Percentiles rank a stretch among this genome's conserved stretches.
These are phyloP conservation scores for Lactarius sp. DNA, from an alignment of 768 basidiomycete species.

Conservation along the genomic window DNA sequence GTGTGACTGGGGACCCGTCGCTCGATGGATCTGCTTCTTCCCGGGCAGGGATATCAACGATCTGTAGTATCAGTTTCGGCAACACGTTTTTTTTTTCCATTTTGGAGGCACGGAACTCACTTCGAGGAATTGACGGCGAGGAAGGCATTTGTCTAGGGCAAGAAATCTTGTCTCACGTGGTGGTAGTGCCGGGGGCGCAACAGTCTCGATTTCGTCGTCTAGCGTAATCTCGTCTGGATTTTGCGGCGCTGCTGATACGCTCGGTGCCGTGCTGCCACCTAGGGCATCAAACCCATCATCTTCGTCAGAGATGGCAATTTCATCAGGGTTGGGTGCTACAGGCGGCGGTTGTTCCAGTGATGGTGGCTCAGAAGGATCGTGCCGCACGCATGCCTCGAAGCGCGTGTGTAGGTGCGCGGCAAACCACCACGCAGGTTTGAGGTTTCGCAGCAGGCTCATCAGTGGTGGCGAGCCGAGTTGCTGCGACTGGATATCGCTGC, in stretches of 20 bases:
- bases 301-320: conserved; percentile 44
- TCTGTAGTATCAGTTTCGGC: not conserved
- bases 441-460: conserved; percentile 63
- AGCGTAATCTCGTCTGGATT: conserved; percentile 53
- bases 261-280: not conserved
- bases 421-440: conserved; percentile 89
- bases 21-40: not conserved
- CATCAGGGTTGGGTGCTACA: conserved; percentile 41
- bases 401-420: conserved; percentile 86
- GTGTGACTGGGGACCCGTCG: conserved; percentile 28
- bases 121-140: conserved; percentile 72
- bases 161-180: conserved; percentile 64
- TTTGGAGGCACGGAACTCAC: conserved; percentile 34
- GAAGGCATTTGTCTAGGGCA: conserved; percentile 81
- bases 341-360: not conserved
- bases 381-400: conserved; percentile 66
- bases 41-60: conserved; percentile 5
- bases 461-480: conserved; percentile 84
- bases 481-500: conserved; percentile 59
- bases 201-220: conserved; percentile 42
- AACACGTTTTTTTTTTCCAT: not conserved
- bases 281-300: conserved; percentile 27
- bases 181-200: conserved; percentile 34
- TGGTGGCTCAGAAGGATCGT: conserved; percentile 28
- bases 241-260: conserved; percentile 6